These are phyloP conservation scores for Lignosus rhinocerotis DNA, from an alignment of 1,284 basidiomycete genomes.

Conservation along the genomic window DNA sequence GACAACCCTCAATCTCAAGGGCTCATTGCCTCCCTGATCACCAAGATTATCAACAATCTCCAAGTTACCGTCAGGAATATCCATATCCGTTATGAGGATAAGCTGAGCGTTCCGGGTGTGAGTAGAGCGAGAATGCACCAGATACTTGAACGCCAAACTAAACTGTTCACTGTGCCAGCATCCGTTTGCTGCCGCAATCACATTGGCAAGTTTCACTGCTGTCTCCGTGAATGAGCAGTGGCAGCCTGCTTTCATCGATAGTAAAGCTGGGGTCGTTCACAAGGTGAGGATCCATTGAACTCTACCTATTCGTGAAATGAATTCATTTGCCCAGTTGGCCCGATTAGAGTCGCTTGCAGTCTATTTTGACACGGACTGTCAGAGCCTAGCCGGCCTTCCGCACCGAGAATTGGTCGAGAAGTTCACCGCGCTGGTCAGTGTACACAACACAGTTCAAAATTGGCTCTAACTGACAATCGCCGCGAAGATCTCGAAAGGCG, in stretches of 20 bases:
- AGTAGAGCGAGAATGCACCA: conserved; percentile 24
- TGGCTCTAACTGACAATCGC: not conserved
- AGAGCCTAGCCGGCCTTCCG: conserved; percentile 76
- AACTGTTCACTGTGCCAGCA: conserved; percentile 50
- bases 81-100: conserved; percentile 96
- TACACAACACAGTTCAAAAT: not conserved
- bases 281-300: conserved; percentile 56
- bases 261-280: conserved; percentile 86
- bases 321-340: conserved; percentile 59
- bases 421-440: conserved; percentile 75
- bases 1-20: conserved; percentile 79
- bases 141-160: no score
- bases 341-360: conserved; percentile 87
- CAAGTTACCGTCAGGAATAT: conserved; percentile 96
- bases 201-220: conserved; percentile 90
- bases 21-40: conserved; percentile 81
- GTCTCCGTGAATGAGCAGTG: conserved; percentile 93
- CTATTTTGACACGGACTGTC: conserved; percentile 96
- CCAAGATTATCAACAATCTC: conserved; percentile 95
- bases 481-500: conserved; percentile 64
- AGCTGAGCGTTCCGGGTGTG: conserved; percentile 89
- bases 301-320: not conserved
- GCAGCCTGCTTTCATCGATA: conserved; percentile 95
- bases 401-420: conserved; percentile 71
- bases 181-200: conserved; percentile 93